Percentiles rank a stretch among this genome's conserved stretches.
Conservation (phyloP, 768 basidiomycete species). For the Cystofilobasidium macerans region DNA sequence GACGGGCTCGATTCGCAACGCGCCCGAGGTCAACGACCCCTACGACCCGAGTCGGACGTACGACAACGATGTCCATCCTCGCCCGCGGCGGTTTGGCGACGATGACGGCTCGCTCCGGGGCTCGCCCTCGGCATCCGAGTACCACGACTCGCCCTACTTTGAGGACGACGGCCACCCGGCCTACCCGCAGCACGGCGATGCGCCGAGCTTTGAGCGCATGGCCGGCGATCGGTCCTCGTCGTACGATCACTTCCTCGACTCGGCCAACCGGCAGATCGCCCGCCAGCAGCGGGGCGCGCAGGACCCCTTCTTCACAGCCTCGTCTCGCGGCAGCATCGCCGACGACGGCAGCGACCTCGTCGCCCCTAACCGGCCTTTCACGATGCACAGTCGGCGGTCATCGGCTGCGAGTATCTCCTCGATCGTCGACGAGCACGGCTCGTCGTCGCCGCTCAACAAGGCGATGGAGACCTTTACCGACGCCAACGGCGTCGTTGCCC, state of each 20-base stretch:
- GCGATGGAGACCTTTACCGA: slow-evolving; percentile 75
- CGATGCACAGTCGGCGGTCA: slow-evolving; percentile 47
- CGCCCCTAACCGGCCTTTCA: slow-evolving; percentile 64
- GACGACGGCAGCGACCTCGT: slow-evolving; percentile 20
- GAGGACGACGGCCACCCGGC: slow-evolving; percentile 13
- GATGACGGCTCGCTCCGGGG: neutral
- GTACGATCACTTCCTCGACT: slow-evolving; percentile 69
- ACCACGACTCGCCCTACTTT: slow-evolving; percentile 14
- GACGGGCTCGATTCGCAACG: slow-evolving; percentile 11
- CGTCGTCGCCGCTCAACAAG: slow-evolving; percentile 77
- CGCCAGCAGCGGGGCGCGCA: slow-evolving; percentile 44
- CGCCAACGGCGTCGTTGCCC: slow-evolving; percentile 79
- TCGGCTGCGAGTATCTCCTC: slow-evolving; percentile 67
- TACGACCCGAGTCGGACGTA: slow-evolving; percentile 20
- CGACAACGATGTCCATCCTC: slow-evolving; percentile 12
- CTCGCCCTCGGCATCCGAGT: slow-evolving; percentile 14
- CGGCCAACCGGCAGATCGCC: slow-evolving; percentile 69
- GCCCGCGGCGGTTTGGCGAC: slow-evolving; percentile 16
- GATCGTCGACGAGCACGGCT: slow-evolving; percentile 80
- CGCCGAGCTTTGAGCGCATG: slow-evolving; percentile 38
- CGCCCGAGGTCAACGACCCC: slow-evolving; percentile 16
- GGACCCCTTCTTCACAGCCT: slow-evolving; percentile 69
- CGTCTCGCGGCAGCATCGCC: slow-evolving; percentile 25
- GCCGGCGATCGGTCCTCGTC: slow-evolving; percentile 34
- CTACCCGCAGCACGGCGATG: slow-evolving; percentile 46